These are phyloP conservation scores for Zea luxurians DNA, from an alignment of 176 grass and related monocot genomes.

Conservation along the genomic window DNA sequence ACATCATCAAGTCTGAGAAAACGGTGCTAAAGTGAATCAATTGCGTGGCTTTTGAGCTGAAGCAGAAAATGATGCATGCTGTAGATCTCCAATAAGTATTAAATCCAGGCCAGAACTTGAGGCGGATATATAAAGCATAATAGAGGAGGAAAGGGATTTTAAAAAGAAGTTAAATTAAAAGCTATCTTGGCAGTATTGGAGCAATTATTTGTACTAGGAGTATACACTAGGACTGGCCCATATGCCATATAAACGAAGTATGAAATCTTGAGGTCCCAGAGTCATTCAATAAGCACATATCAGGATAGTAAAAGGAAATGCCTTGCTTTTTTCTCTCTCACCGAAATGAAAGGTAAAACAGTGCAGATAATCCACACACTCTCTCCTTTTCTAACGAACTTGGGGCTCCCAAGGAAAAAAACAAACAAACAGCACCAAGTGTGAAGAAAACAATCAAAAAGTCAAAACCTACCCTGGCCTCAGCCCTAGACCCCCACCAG, in stretches of 20 bases:
- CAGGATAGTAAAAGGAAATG: not conserved
- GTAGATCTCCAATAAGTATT: not conserved
- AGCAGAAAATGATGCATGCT: not conserved
- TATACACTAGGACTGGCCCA: not conserved
- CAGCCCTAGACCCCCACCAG: not conserved
- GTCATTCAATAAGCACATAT: slow-evolving; percentile 14
- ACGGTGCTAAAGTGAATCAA: not conserved
- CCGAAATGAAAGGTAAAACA: slow-evolving; percentile 44
- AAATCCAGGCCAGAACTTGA: not conserved
- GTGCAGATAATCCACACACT: slow-evolving; percentile 30
- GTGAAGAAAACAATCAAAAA: slow-evolving; percentile 25
- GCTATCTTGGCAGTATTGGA: slow-evolving; percentile 1
- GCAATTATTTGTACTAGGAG: not conserved
- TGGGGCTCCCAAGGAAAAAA: slow-evolving; percentile 19
- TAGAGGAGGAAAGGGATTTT: not conserved
- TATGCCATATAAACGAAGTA: not conserved
- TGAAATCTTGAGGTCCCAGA: not conserved
- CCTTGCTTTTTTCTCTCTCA: not conserved
- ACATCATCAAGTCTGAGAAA: not conserved
- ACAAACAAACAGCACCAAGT: slow-evolving; percentile 17
- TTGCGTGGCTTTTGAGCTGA: not conserved
- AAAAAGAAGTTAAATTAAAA: not conserved
- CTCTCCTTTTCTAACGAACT: slow-evolving; percentile 42
- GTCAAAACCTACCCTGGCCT: slow-evolving; percentile 42
- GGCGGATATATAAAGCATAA: slow-evolving; percentile 6